Evolutionary conservation across 2,329 filamentous ascomycete genomes (phyloP).

Genomic region (Aureobasidium namibiae): DNA sequence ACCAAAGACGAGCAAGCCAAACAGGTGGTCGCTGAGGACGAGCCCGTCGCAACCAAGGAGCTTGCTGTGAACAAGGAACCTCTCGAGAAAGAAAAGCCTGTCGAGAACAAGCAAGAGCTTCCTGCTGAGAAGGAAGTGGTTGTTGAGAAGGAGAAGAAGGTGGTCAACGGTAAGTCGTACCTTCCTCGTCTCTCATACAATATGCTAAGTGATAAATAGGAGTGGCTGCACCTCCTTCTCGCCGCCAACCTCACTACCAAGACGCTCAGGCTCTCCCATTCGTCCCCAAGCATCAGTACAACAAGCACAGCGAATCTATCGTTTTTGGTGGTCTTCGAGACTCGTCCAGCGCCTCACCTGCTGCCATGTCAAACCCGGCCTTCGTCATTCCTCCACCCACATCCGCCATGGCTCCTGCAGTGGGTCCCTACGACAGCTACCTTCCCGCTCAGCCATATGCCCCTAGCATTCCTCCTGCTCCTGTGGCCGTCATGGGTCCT

Average conservation of each 20-base stretch:
- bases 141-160: background rate
- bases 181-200: background rate
- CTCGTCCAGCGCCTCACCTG: conserved; percentile 28
- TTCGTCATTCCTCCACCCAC: background rate
- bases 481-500: background rate
- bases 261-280: conserved; percentile 11
- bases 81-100: background rate
- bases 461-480: background rate
- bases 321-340: conserved; percentile 27
- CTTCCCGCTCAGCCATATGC: background rate
- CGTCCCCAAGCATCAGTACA: conserved; percentile 1
- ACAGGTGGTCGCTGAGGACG: background rate
- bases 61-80: background rate
- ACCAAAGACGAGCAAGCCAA: background rate
- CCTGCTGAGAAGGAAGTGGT: background rate
- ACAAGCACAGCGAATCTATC: conserved; percentile 15
- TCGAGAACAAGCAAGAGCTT: background rate
- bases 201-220: background rate
- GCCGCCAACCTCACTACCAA: background rate
- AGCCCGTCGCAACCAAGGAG: conserved; percentile 1
- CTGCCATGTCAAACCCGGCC: background rate
- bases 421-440: background rate
- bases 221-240: background rate
- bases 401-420: background rate
- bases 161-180: background rate